A percentile compares a stretch with the other conserved stretches of the same genome.
phyloP scores from a whole-genome alignment of 805 yeast species.

The Suhomyces kilbournensis region DNA sequence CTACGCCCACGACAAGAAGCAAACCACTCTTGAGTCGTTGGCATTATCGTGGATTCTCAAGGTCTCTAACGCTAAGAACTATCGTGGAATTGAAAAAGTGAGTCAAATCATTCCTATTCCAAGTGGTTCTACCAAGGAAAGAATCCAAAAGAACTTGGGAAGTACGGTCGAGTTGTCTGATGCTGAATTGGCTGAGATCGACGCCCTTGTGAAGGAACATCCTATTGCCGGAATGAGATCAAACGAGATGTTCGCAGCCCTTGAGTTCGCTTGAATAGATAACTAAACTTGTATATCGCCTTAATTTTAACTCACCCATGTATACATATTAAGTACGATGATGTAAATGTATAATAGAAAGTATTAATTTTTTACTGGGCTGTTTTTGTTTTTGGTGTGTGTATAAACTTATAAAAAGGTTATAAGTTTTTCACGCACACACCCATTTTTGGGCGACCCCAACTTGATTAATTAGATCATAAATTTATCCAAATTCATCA shows the following conservation, averaged over 20 bases:
- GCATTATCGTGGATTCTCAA: conserved; percentile 49
- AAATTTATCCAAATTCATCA: too few relatives aligned
- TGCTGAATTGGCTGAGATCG: conserved; percentile 55
- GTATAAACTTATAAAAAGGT: too few relatives aligned
- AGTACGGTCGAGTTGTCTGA: conserved; percentile 46
- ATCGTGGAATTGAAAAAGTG: conserved; percentile 37
- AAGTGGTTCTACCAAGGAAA: conserved; percentile 58
- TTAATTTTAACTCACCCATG: background rate
- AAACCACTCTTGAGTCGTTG: conserved; percentile 58
- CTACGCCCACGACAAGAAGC: conserved; percentile 44
- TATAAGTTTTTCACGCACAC: too few relatives aligned
- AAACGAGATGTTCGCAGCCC: conserved; percentile 19
- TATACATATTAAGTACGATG: too few relatives aligned
- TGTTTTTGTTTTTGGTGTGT: too few relatives aligned
- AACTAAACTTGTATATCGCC: background rate
- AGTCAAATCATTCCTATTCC: conserved; percentile 78
- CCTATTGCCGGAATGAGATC: conserved; percentile 59
- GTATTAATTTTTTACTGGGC: background rate
- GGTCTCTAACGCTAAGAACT: conserved; percentile 60
- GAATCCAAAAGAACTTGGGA: conserved; percentile 60
- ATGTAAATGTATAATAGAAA: background rate
- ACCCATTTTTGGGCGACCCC: too few relatives aligned
- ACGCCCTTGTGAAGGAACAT: conserved; percentile 40
- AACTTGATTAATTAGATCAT: too few relatives aligned
- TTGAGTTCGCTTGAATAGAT: conserved; percentile 1